Evolutionary conservation across 2,329 filamentous ascomycete genomes (phyloP), one percentile per base, ranked within the genome.

Genomic region (Epichloe amarillans): DNA sequence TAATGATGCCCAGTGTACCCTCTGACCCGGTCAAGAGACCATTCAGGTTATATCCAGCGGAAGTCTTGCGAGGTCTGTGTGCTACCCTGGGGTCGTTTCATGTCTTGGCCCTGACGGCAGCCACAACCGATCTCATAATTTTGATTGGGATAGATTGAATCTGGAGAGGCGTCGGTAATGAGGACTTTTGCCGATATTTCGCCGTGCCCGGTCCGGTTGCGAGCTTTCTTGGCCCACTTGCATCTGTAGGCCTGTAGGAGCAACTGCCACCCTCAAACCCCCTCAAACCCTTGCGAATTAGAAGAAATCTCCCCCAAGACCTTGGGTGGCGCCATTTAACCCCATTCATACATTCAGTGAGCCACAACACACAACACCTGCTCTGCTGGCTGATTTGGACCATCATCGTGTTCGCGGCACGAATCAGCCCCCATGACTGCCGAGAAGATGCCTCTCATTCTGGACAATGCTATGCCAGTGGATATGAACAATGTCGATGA

Each of bases 21-120:
- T 88, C 84, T 0, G 82, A 81, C 0, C 84, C 84, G 4, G 84
- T 73, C 58, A 88, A 86, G 4, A 87, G 66, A 1, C 75, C 75
- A 0, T 79, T 87, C 21, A 88, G 68, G 53, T 87, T 86, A 60
- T 88, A 87, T 0, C 84, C 84, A 0, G 23, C 6, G 23, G 81
- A 80, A 0, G 79, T 82, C 62, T 88, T 88, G 14, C 80, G 70
- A 2, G 84, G 83, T 4, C 84, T 71, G 38, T n/a, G 35, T 48
- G 41, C 33, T 11, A 19, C 40, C n/a, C 33, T 39, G 4, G 6
- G 1, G 14, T 21, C 17, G 15, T n/a, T 23, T n/a, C 23, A 14
- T 14, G 39, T 10, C 38, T 17, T 43, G n/a, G 43, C 21, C 37
- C 49, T 10, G 21, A 26, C 14, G 14, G 21, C 21, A 35, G 39